Evolutionary conservation across 1,139 yeast species (phyloP).

Genomic region (Yamadazyma triangularis): DNA sequence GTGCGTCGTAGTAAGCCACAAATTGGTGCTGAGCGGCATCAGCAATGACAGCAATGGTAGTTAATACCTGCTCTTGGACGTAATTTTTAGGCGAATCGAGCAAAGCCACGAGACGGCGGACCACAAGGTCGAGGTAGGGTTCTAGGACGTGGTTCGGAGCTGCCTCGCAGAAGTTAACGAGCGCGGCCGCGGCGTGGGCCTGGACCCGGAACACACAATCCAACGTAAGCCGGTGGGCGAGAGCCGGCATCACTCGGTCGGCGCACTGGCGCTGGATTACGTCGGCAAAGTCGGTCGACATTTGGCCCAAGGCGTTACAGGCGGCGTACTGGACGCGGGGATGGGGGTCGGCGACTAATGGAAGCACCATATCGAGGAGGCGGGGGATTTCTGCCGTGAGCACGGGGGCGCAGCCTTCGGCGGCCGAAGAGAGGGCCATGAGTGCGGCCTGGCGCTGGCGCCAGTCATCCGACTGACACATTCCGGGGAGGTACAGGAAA

Average conservation of each 20-base stretch:
- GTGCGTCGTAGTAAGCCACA: slow-evolving; percentile 85
- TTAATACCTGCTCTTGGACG: slow-evolving; percentile 94
- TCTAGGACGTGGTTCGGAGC: slow-evolving; percentile 84
- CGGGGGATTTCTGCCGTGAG: slow-evolving; percentile 77
- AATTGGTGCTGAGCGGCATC: slow-evolving; percentile 95
- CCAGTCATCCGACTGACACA: slow-evolving; percentile 78
- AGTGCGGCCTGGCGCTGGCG: slow-evolving; percentile 95
- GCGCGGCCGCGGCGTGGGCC: slow-evolving; percentile 98
- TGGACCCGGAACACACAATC: slow-evolving; percentile 85
- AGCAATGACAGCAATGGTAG: slow-evolving; percentile 95
- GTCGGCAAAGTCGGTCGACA: slow-evolving; percentile 96
- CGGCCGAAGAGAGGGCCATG: slow-evolving; percentile 95
- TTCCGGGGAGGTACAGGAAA: slow-evolving; percentile 79
- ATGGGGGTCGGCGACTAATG: slow-evolving; percentile 76
- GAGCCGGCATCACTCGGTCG: slow-evolving; percentile 76
- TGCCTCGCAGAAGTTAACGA: slow-evolving; percentile 90
- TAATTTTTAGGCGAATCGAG: slow-evolving; percentile 84
- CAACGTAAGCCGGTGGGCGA: slow-evolving; percentile 72
- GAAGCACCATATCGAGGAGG: slow-evolving; percentile 78
- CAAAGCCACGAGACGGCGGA: slow-evolving; percentile 68
- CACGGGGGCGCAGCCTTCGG: slow-evolving; percentile 94
- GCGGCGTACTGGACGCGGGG: slow-evolving; percentile 96
- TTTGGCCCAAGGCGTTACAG: slow-evolving; percentile 94
- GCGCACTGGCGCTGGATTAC: slow-evolving; percentile 80
- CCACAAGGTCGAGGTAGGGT: slow-evolving; percentile 80